Percentiles rank a stretch among this genome's conserved stretches.
phyloP scores from a whole-genome alignment of 352 stramenopile genomes.

The Globisporangium spinosum region DNA sequence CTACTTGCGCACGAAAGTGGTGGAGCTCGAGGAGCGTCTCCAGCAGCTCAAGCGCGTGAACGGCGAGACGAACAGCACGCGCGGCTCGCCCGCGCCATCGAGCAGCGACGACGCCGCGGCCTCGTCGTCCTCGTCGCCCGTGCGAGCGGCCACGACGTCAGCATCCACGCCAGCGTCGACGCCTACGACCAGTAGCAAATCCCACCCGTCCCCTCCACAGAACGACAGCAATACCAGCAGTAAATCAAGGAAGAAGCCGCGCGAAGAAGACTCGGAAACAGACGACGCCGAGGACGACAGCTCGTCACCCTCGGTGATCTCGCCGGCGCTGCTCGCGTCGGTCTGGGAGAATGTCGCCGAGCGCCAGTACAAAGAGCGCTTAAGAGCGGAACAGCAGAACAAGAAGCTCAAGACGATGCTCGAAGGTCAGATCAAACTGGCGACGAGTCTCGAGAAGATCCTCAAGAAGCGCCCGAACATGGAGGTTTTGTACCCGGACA shows the following conservation, averaged over 20 bases:
- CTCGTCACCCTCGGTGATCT: conserved; percentile 21
- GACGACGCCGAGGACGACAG: background rate
- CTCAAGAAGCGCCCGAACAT: conserved; percentile 21
- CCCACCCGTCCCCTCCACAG: background rate
- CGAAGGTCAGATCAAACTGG: conserved; percentile 27
- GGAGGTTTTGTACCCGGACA: conserved; percentile 14
- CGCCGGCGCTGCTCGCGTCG: conserved; percentile 15
- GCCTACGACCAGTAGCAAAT: background rate
- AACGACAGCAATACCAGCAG: background rate
- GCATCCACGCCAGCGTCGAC: background rate
- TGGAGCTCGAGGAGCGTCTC: conserved; percentile 21
- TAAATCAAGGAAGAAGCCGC: conserved; percentile 1
- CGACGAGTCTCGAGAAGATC: conserved; percentile 20
- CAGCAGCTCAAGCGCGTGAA: conserved; percentile 20
- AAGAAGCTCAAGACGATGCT: conserved; percentile 28
- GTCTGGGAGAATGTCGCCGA: conserved; percentile 32
- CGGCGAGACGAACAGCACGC: conserved; percentile 1
- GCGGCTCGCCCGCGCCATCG: conserved; percentile 7
- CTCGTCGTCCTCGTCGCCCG: conserved; percentile 2
- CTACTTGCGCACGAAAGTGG: conserved; percentile 21
- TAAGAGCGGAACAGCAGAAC: conserved; percentile 30
- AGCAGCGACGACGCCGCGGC: conserved; percentile 5
- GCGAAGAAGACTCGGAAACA: conserved; percentile 6
- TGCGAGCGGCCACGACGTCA: background rate
- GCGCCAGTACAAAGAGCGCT: conserved; percentile 22